Conservation (phyloP, 2,329 filamentous ascomycete species). For the Apiospora rasikravindrae region DNA sequence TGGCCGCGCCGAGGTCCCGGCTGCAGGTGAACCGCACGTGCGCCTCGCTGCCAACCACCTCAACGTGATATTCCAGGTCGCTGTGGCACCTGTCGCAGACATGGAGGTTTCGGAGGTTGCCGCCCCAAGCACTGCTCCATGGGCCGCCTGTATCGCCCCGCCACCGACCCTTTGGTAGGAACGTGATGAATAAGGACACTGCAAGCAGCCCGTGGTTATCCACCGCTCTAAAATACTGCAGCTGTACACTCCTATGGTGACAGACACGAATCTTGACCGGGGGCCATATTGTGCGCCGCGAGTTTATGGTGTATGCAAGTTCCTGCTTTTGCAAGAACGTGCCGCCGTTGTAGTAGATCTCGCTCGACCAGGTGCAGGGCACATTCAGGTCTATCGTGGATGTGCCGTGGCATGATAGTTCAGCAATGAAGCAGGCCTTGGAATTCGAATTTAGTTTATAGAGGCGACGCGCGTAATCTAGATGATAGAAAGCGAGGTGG, state of each 20-base stretch:
- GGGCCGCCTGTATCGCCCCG: background rate
- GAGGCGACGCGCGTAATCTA: background rate
- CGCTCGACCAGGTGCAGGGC: conserved; percentile 4
- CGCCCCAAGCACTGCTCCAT: background rate
- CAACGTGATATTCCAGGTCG: background rate
- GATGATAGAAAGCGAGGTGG: conserved; percentile 13
- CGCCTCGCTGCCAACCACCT: background rate
- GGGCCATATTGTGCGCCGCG: background rate
- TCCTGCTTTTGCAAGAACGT: background rate
- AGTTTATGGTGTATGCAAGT: background rate
- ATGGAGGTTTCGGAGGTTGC: background rate
- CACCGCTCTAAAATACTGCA: background rate
- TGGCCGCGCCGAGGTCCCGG: background rate
- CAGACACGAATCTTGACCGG: background rate
- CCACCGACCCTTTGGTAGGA: background rate
- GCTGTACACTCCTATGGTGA: background rate
- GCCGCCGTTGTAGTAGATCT: conserved; percentile 1
- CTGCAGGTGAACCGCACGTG: conserved; percentile 6
- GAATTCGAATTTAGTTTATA: background rate
- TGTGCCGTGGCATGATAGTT: conserved; percentile 12
- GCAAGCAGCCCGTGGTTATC: background rate
- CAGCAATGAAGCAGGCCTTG: background rate
- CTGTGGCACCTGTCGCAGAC: background rate
- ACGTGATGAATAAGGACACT: background rate
- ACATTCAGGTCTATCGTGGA: background rate